Conservation (phyloP, 2,329 filamentous ascomycete species). For the Pezicula carpinea region DNA sequence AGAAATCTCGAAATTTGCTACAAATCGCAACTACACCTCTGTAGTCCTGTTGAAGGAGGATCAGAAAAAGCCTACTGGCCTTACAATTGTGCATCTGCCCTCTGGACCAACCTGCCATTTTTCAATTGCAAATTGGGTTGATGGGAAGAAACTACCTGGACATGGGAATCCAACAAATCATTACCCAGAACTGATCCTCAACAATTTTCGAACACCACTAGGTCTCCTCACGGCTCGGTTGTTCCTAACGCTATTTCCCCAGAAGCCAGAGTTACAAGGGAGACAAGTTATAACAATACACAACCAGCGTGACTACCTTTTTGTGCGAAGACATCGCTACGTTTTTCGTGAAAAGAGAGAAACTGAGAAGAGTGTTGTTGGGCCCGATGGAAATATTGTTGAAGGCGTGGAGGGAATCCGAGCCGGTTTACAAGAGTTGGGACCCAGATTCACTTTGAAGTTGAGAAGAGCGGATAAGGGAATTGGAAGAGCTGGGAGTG, state of each 20-base stretch:
- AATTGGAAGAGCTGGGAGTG: conserved; percentile 63
- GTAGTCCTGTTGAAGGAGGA: conserved; percentile 86
- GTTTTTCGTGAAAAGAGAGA: conserved; percentile 84
- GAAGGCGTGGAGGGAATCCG: conserved; percentile 81
- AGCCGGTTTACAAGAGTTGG: conserved; percentile 85
- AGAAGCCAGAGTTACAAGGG: conserved; percentile 76
- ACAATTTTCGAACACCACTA: conserved; percentile 91
- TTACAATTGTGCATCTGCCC: conserved; percentile 82
- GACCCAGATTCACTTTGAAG: conserved; percentile 80
- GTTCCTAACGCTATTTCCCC: conserved; percentile 76
- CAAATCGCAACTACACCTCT: conserved; percentile 77
- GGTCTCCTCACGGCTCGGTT: conserved; percentile 83
- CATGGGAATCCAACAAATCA: conserved; percentile 87
- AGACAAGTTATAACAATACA: conserved; percentile 88
- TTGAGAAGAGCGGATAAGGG: conserved; percentile 87
- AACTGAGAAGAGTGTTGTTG: conserved; percentile 82
- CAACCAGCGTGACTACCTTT: conserved; percentile 95
- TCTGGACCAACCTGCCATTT: conserved; percentile 90
- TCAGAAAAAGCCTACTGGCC: conserved; percentile 73
- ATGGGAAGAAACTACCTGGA: conserved; percentile 80
- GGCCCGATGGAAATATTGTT: conserved; percentile 75
- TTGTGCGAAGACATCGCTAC: conserved; percentile 85
- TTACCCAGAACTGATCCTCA: conserved; percentile 83
- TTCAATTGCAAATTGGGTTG: conserved; percentile 82
- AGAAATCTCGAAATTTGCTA: conserved; percentile 83